phyloP scores from a whole-genome alignment of 345 rosid genomes.

The Pseudoturritis turrita region DNA sequence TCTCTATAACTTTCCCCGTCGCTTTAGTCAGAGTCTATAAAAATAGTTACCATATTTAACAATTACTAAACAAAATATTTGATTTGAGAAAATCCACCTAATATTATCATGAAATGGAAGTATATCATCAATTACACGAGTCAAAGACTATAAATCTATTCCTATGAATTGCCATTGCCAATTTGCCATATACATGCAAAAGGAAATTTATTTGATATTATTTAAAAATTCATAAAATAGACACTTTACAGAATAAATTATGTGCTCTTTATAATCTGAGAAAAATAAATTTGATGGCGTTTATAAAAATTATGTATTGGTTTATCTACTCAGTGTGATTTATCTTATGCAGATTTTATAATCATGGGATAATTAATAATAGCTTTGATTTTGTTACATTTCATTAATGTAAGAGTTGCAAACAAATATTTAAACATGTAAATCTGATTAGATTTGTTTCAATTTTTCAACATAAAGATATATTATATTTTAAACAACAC shows the following conservation, averaged over 20 bases:
- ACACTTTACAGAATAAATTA: too few relatives aligned
- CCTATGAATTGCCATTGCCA: neutral
- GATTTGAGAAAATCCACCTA: neutral
- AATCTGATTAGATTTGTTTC: neutral
- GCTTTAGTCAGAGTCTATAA: neutral
- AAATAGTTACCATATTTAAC: neutral
- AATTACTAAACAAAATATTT: neutral
- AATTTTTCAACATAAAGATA: neutral
- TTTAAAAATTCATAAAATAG: neutral
- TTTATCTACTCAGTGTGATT: too few relatives aligned
- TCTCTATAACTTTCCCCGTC: neutral
- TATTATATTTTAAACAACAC: neutral
- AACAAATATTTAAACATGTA: neutral
- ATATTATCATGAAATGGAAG: neutral
- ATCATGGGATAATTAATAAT: neutral
- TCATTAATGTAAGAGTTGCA: neutral
- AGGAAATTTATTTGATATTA: neutral
- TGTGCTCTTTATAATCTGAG: too few relatives aligned
- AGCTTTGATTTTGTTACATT: neutral
- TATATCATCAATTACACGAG: neutral
- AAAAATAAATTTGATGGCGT: too few relatives aligned
- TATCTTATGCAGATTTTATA: conserved; percentile 2
- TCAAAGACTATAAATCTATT: neutral
- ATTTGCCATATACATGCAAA: neutral
- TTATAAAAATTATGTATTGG: too few relatives aligned